A percentile compares a stretch with the other conserved stretches of the same genome.
Evolutionary conservation across 345 rosid species (phyloP).

Genomic region (Syzygium jambos): DNA sequence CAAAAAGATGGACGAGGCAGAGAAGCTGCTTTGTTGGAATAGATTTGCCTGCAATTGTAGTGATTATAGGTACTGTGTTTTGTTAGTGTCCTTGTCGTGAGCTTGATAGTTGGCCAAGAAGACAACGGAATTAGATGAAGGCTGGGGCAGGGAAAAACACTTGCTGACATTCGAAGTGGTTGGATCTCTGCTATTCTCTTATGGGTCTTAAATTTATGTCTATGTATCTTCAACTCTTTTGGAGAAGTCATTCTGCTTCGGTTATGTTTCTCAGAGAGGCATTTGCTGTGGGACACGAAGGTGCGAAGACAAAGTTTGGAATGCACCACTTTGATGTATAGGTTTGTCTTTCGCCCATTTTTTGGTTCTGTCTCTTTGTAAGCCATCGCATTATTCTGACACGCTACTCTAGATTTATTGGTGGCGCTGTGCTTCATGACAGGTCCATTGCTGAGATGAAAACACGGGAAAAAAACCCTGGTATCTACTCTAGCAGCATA

Average conservation of each 20-base stretch:
- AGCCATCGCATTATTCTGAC: background rate
- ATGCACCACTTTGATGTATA: slow-evolving; percentile 95
- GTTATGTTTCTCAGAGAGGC: slow-evolving; percentile 37
- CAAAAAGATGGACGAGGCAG: background rate
- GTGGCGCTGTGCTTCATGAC: slow-evolving; percentile 93
- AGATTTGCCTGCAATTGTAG: background rate
- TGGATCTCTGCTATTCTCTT: background rate
- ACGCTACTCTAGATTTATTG: slow-evolving; percentile 53
- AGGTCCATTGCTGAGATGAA: slow-evolving; percentile 97
- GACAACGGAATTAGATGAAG: slow-evolving; percentile 60
- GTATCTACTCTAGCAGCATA: slow-evolving; percentile 96
- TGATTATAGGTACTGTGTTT: background rate
- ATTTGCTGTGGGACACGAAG: slow-evolving; percentile 80
- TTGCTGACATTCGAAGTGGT: slow-evolving; percentile 84
- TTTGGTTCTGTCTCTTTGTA: background rate
- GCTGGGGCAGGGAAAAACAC: slow-evolving; percentile 48
- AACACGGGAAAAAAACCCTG: slow-evolving; percentile 86
- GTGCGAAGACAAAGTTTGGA: slow-evolving; percentile 83
- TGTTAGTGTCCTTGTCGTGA: background rate
- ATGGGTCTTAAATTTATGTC: background rate
- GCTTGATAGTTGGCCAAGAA: slow-evolving; percentile 51
- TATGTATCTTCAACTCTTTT: background rate
- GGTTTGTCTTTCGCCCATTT: slow-evolving; percentile 22
- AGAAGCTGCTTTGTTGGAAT: background rate
- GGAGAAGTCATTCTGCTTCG: background rate